Evolutionary conservation across 345 rosid genomes (phyloP).

Genomic region (Excoecaria cochinchinensis): DNA sequence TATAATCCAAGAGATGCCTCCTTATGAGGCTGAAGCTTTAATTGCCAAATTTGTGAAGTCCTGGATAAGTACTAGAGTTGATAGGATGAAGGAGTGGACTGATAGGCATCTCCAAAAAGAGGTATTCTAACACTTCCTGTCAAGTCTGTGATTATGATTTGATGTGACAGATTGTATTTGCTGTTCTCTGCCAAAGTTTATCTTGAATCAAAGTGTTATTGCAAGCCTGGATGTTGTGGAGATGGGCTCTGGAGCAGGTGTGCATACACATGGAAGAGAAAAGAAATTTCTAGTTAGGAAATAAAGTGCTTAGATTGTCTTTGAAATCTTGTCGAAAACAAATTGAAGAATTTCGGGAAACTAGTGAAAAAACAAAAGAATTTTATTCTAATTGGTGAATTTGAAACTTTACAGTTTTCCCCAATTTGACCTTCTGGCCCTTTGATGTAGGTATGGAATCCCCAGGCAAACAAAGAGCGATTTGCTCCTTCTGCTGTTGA

Average conservation of each 20-base stretch:
- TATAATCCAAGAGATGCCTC: constrained; percentile 97
- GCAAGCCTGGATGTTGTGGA: not conserved
- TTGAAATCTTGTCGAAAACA: not conserved
- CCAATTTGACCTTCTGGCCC: not conserved
- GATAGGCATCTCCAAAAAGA: constrained; percentile 88
- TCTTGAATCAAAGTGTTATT: not conserved
- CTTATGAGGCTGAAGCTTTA: constrained; percentile 82
- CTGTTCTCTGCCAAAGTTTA: not conserved
- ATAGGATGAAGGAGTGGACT: constrained; percentile 83
- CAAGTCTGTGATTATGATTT: not conserved
- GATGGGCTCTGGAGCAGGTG: not conserved
- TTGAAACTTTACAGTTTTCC: not conserved
- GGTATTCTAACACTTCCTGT: constrained; percentile 37
- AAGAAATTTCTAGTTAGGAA: not conserved
- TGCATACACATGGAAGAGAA: not conserved
- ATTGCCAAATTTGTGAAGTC: constrained; percentile 81
- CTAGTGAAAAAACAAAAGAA: not conserved
- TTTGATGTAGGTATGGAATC: constrained; percentile 65
- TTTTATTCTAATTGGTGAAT: not conserved
- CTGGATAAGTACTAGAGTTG: constrained; percentile 79
- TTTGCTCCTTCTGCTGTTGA: constrained; percentile 81
- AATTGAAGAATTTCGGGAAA: not conserved
- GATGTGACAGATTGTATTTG: not conserved
- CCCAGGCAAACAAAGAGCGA: constrained; percentile 62
- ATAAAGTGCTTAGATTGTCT: not conserved